Evolutionary conservation across 768 basidiomycete genomes (phyloP).

Genomic region (Tricholoma saponaceum): DNA sequence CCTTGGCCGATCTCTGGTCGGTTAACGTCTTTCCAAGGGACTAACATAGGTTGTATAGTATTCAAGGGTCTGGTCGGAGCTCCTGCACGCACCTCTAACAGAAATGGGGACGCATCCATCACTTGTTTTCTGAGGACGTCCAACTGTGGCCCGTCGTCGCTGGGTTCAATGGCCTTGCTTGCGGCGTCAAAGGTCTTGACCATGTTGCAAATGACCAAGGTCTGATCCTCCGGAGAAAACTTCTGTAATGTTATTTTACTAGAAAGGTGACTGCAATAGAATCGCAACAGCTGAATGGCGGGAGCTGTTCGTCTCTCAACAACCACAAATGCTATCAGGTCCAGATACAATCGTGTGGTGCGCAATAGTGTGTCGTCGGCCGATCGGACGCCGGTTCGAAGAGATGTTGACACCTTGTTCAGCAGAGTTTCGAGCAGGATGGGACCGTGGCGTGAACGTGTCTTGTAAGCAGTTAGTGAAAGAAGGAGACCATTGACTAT

Average conservation of each 20-base stretch:
- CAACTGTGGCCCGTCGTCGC: slow-evolving; percentile 23
- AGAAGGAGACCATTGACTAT: slow-evolving; percentile 54
- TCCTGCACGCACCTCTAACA: slow-evolving; percentile 41
- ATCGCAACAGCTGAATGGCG: slow-evolving; percentile 45
- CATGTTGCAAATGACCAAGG: slow-evolving; percentile 42
- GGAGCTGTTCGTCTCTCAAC: slow-evolving; percentile 38
- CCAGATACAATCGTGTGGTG: slow-evolving; percentile 39
- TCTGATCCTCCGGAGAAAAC: slow-evolving; percentile 38
- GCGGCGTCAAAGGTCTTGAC: slow-evolving; percentile 40
- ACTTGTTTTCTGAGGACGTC: slow-evolving; percentile 40
- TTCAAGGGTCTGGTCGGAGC: slow-evolving; percentile 1
- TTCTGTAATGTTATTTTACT: slow-evolving; percentile 45
- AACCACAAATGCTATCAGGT: slow-evolving; percentile 40
- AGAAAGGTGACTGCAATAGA: slow-evolving; percentile 42
- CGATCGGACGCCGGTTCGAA: slow-evolving; percentile 9
- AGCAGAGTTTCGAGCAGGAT: slow-evolving; percentile 29
- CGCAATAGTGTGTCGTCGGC: slow-evolving; percentile 28
- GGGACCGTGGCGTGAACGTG: slow-evolving; percentile 30
- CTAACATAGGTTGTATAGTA: slow-evolving; percentile 14
- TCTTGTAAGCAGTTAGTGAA: slow-evolving; percentile 40
- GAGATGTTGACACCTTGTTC: slow-evolving; percentile 12
- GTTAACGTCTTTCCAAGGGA: slow-evolving; percentile 27
- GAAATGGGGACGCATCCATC: slow-evolving; percentile 44
- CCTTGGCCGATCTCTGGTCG: slow-evolving; percentile 27
- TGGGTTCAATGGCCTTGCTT: slow-evolving; percentile 23